These are phyloP conservation scores for Malassezia dermatis DNA, from an alignment of 1,284 basidiomycete species.

Conservation along the genomic window DNA sequence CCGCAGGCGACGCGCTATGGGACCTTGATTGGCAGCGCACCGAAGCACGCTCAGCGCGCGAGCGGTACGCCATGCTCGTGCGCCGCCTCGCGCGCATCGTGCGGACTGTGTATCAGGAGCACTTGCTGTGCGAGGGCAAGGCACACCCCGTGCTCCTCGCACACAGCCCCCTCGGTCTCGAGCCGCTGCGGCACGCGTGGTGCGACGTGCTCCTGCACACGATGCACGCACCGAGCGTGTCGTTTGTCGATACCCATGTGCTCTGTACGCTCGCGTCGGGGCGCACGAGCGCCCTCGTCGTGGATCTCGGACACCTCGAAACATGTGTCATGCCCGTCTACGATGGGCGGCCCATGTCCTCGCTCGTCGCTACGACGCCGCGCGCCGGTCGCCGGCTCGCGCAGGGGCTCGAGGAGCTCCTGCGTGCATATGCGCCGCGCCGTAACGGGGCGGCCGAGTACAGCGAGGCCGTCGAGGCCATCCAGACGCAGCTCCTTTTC, in stretches of 20 bases:
- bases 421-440: slow-evolving; percentile 14
- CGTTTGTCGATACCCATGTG: slow-evolving; percentile 65
- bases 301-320: slow-evolving; percentile 84
- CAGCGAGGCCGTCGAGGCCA: slow-evolving; percentile 20
- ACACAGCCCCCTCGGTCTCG: slow-evolving; percentile 75
- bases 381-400: slow-evolving; percentile 24
- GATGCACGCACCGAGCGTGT: slow-evolving; percentile 75
- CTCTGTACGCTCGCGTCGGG: slow-evolving; percentile 74
- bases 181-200: slow-evolving; percentile 75
- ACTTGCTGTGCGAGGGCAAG: slow-evolving; percentile 82
- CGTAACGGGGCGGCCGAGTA: not conserved
- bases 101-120: slow-evolving; percentile 45
- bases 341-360: slow-evolving; percentile 26
- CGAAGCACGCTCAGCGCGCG: slow-evolving; percentile 19
- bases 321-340: slow-evolving; percentile 67
- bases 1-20: slow-evolving; percentile 26
- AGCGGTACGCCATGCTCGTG: slow-evolving; percentile 22
- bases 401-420: slow-evolving; percentile 18
- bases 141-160: slow-evolving; percentile 82
- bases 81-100: slow-evolving; percentile 29
- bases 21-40: slow-evolving; percentile 24
- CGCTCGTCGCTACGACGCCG: slow-evolving; percentile 17
- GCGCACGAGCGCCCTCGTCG: slow-evolving; percentile 76
- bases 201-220: slow-evolving; percentile 80
- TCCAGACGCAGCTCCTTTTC: slow-evolving; percentile 33